Base-by-base conservation (phyloP, 2,329 filamentous ascomycete species). In the Cytospora leucostoma region DNA sequence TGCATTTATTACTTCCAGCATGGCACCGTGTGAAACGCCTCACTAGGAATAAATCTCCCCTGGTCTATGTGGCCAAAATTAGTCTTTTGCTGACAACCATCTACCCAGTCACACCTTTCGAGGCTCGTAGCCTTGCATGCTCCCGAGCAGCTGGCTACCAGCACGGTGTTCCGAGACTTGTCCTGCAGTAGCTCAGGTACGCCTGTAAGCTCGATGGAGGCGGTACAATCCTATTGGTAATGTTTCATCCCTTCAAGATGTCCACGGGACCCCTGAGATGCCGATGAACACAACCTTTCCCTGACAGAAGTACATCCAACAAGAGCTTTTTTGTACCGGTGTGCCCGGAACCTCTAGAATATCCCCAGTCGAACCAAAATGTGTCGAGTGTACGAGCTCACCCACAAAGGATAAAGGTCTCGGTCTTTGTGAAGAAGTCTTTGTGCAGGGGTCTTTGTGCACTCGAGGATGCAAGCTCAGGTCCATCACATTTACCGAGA, bases 401-500 rank as follows among this genome's bases (percentile, higher is more conserved):
- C 40, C n/a, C 51, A 59, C 60, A 65, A 65, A 65, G 60, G 27
- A 49, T 33, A 21, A 44, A 19, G n/a, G 44, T 35, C 47, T 49
- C 53, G 50, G 49, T 32, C 61, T 63, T 63, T 63, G 61, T 63
- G 56, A 27, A 27, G 27, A 27, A 47, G 51, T 35, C 62, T 64
- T 64, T 64, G 62, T 64, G 57, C 52, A 37, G n/a, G 6, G 34
- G 47, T 61, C 62, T 64, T 64, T 64, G 62, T 64, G 34, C 10
- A 7, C 13, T 53, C 52, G 37, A 59, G 54, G 38, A 50, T 49
- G 38, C 44, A 27, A 49, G 50, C 51, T 49, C 62, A 59, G 40
- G 51, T 61, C 44, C 56, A 49, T 34, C 27, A 53, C 53, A 52
- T 47, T 21, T 32, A 47, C 51, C 35, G 34, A 49, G 55, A 52